phyloP scores from a whole-genome alignment of 331 rosid species.

The Acacia pycnantha region DNA sequence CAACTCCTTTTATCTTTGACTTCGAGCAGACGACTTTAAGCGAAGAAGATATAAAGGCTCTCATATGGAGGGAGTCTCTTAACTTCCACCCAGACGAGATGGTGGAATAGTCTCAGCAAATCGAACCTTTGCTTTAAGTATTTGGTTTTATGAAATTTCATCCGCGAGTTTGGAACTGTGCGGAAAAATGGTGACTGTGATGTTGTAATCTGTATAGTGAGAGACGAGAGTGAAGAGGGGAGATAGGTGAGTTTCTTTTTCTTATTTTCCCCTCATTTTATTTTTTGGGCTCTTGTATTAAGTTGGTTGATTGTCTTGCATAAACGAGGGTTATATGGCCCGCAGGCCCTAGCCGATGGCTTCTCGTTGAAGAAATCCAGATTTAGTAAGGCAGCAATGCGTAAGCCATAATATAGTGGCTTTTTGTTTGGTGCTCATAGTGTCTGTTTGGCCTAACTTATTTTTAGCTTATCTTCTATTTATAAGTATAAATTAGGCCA shows the following conservation, averaged over 20 bases:
- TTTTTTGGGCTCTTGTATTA: background rate
- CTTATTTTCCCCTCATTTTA: background rate
- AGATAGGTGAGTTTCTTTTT: conserved; percentile 23
- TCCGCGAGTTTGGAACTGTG: conserved; percentile 24
- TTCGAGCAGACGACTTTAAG: conserved; percentile 72
- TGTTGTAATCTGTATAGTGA: conserved; percentile 18
- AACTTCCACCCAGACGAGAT: conserved; percentile 49
- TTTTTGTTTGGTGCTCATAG: conserved; percentile 4
- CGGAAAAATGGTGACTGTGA: conserved; percentile 26
- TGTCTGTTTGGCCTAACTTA: too few relatives aligned
- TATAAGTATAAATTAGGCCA: too few relatives aligned
- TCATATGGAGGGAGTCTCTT: conserved; percentile 83
- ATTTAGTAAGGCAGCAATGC: background rate
- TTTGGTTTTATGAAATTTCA: conserved; percentile 30
- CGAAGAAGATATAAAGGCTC: conserved; percentile 93
- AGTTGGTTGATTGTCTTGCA: conserved; percentile 35
- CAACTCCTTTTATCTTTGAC: conserved; percentile 76
- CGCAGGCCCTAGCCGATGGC: conserved; percentile 32
- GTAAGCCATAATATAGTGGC: conserved; percentile 11
- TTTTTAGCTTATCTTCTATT: too few relatives aligned
- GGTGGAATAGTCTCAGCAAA: conserved; percentile 35
- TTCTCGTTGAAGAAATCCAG: conserved; percentile 39
- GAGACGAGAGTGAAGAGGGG: conserved; percentile 38
- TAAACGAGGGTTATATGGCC: conserved; percentile 39
- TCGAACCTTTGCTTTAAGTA: background rate